Base-by-base conservation (phyloP, 495 filamentous ascomycete genomes). In the Aspergillus panamensis region DNA sequence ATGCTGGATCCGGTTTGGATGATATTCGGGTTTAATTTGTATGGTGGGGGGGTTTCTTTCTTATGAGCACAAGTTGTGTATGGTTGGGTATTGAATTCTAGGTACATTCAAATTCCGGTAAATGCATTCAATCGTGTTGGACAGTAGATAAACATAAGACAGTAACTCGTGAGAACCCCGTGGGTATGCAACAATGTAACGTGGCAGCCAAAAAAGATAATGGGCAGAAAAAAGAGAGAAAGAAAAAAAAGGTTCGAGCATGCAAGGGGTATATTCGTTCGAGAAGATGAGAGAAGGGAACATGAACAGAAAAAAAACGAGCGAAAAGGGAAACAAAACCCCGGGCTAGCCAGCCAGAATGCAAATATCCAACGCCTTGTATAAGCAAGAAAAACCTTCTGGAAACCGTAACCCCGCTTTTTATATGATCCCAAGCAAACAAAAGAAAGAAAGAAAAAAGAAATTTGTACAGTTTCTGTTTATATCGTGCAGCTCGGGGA, bases 151-250 rank as follows among this genome's bases (percentile, higher is more conserved):
- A 21, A 20, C 42, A 45, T 39, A 12, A n/a, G 16, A 19, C 16
- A 45, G n/a, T 45, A 10, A 21, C 42, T 45, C 42, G 19, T 45
- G 17, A 45, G 6, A 20, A 21, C 20, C 42, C 42, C n/a, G 16
- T 45, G 42, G 42, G 42, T 45, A 45, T 45, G 42, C 19, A 45
- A 45, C 42, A 45, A 5, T 45, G 42, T 19, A 44, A 45, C 19
- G 25, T 25, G 25, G 25, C 2, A 25, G 25, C 20, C 42, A 21
- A 16, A 45, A 45, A 21, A 45, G n/a, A n/a, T n/a, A n/a, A n/a
- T n/a, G n/a, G n/a, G n/a, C n/a, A n/a, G n/a, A 19, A 19, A 45
- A 8, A 39, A 39, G 35, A 39, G 14, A 39, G 14, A 8, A 19
- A 19, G 20, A 3, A 12, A 39, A n/a, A 39, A 39, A 39, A 39